These are phyloP conservation scores for Metschnikowia bowlesiae DNA, from an alignment of 805 yeast species.

Conservation along the genomic window DNA sequence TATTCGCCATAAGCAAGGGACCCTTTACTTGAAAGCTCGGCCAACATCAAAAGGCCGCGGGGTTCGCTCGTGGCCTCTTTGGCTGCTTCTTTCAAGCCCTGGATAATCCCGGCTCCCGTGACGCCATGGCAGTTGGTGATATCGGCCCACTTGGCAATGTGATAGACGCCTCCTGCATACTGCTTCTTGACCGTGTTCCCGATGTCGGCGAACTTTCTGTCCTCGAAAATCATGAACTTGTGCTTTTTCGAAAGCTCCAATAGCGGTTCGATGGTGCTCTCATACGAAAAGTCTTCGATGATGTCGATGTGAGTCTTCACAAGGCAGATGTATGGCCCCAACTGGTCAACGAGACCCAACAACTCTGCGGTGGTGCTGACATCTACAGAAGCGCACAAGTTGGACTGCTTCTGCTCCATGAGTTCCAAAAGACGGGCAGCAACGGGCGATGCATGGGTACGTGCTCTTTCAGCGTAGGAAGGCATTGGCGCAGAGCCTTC, in stretches of 20 bases:
- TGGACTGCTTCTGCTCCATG: conserved; percentile 78
- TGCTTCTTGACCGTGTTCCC: conserved; percentile 96
- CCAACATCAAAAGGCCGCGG: conserved; percentile 89
- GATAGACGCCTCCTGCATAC: conserved; percentile 84
- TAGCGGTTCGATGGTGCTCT: conserved; percentile 72
- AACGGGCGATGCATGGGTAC: conserved; percentile 66
- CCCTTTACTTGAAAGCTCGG: conserved; percentile 92
- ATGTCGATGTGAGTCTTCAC: conserved; percentile 95
- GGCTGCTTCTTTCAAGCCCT: conserved; percentile 80
- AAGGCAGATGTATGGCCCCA: conserved; percentile 89
- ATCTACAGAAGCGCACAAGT: conserved; percentile 92
- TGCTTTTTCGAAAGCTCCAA: conserved; percentile 70
- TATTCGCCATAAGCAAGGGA: conserved; percentile 91
- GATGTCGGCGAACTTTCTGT: conserved; percentile 96
- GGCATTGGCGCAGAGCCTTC: background rate
- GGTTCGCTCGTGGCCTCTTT: conserved; percentile 69
- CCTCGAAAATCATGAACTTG: conserved; percentile 90
- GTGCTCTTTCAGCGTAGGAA: conserved; percentile 67
- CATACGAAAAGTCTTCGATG: conserved; percentile 81
- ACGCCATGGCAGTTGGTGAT: conserved; percentile 97
- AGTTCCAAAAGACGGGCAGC: conserved; percentile 69
- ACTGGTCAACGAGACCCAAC: conserved; percentile 61
- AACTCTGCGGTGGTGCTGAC: conserved; percentile 78
- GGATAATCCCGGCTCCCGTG: conserved; percentile 90
- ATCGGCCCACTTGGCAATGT: conserved; percentile 92